Evolutionary conservation across 1,139 yeast genomes (phyloP).

Genomic region (Scheffersomyces lignicola): DNA sequence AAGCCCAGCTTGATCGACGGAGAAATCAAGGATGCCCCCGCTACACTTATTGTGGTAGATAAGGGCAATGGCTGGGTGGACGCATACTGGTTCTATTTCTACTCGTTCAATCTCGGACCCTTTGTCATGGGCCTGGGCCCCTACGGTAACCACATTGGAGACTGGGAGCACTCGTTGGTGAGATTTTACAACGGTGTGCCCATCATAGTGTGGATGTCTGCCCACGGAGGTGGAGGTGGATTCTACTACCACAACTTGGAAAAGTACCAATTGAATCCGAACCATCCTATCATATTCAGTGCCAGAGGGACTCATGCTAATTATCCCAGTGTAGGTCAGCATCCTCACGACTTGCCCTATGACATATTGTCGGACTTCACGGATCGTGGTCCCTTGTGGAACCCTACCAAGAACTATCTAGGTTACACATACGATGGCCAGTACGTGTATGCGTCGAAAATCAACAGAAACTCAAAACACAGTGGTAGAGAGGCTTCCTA

Average conservation of each 20-base stretch:
- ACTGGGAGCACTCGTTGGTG: conserved; percentile 95
- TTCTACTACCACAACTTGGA: conserved; percentile 76
- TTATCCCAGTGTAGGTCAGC: conserved; percentile 94
- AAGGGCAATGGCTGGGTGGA: conserved; percentile 93
- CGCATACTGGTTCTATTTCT: conserved; percentile 95
- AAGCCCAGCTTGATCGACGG: conserved; percentile 75
- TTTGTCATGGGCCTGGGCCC: conserved; percentile 98
- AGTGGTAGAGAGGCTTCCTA: conserved; percentile 60
- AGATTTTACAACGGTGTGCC: conserved; percentile 83
- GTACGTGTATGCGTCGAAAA: conserved; percentile 38
- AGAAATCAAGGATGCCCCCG: conserved; percentile 72
- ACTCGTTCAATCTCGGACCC: conserved; percentile 92
- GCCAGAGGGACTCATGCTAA: conserved; percentile 98
- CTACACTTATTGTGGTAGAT: conserved; percentile 78
- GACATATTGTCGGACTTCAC: conserved; percentile 90
- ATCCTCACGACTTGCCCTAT: conserved; percentile 92
- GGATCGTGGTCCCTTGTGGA: conserved; percentile 94
- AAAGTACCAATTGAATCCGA: conserved; percentile 50
- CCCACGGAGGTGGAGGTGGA: conserved; percentile 97
- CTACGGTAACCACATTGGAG: conserved; percentile 95
- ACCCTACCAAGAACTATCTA: conserved; percentile 76
- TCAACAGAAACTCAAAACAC: conserved; percentile 42
- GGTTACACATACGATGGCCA: conserved; percentile 77
- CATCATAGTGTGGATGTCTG: conserved; percentile 95
- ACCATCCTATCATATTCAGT: conserved; percentile 74